phyloP scores from a whole-genome alignment of 352 stramenopile genomes.

The Pythium brachiatum region DNA sequence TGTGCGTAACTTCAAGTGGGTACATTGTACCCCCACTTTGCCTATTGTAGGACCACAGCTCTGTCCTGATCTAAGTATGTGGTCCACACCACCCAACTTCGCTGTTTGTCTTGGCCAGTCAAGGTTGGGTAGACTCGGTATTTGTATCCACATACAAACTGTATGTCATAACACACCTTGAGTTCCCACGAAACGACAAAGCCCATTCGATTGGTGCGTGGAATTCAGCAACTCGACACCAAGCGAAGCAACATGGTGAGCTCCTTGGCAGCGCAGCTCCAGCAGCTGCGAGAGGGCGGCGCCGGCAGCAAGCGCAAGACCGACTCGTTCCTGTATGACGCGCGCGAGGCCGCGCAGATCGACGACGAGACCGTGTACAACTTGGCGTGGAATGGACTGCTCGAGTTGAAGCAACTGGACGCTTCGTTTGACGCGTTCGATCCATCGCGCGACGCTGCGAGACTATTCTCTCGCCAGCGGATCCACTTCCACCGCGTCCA shows the following conservation, averaged over 20 bases:
- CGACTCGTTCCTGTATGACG: conserved; percentile 83
- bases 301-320: conserved; percentile 79
- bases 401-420: conserved; percentile 80
- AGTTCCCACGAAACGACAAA: conserved; percentile 28
- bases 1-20: conserved; percentile 28
- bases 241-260: conserved; percentile 39
- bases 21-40: neutral
- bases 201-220: conserved; percentile 24
- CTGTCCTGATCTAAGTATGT: conserved; percentile 12
- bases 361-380: conserved; percentile 87
- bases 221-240: conserved; percentile 4
- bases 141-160: conserved; percentile 36
- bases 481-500: conserved; percentile 84
- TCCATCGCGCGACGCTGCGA: conserved; percentile 40
- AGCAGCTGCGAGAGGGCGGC: conserved; percentile 74
- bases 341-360: conserved; percentile 73
- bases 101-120: conserved; percentile 34
- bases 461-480: conserved; percentile 68
- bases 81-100: conserved; percentile 8
- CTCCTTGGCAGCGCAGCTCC: conserved; percentile 73
- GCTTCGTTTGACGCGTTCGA: conserved; percentile 68
- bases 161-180: conserved; percentile 9
- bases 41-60: neutral
- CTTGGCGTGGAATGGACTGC: conserved; percentile 75
- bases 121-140: conserved; percentile 10